Conservation (phyloP, 176 grass and related monocot species). For the Cymbopogon citratus region DNA sequence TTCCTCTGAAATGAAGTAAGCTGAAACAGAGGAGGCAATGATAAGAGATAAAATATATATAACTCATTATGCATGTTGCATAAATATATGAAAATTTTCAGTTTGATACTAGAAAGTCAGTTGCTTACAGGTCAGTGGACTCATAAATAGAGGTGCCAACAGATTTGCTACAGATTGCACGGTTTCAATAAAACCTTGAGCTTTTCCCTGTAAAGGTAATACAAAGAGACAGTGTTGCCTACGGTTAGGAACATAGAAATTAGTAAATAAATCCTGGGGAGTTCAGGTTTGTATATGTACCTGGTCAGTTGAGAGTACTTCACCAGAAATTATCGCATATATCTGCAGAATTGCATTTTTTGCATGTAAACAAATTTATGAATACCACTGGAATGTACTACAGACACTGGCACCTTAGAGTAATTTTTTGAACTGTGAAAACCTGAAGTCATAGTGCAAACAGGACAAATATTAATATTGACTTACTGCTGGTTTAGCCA, state of each 20-base stretch:
- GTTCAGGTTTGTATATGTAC: constrained; percentile 16
- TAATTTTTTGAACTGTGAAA: neutral
- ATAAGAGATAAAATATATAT: neutral
- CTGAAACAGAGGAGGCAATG: constrained; percentile 36
- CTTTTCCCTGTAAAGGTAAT: constrained; percentile 56
- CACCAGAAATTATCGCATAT: constrained; percentile 59
- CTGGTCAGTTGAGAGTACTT: constrained; percentile 58
- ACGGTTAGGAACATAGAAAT: neutral
- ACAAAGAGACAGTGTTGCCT: neutral
- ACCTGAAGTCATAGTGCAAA: neutral
- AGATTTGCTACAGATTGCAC: constrained; percentile 53
- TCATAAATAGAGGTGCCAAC: constrained; percentile 77
- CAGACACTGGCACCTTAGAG: neutral
- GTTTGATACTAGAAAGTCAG: neutral
- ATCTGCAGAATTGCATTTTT: constrained; percentile 38
- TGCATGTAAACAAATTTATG: neutral
- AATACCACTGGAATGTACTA: neutral
- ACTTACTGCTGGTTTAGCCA: constrained; percentile 88
- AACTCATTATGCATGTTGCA: neutral
- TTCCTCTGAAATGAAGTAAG: constrained; percentile 72
- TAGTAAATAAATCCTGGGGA: neutral
- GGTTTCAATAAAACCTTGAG: constrained; percentile 58
- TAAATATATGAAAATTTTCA: neutral
- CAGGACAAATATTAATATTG: neutral
- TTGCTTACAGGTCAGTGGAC: constrained; percentile 73